Evolutionary conservation across 768 basidiomycete genomes (phyloP).

Genomic region (Phylloporus rhodoxanthus): DNA sequence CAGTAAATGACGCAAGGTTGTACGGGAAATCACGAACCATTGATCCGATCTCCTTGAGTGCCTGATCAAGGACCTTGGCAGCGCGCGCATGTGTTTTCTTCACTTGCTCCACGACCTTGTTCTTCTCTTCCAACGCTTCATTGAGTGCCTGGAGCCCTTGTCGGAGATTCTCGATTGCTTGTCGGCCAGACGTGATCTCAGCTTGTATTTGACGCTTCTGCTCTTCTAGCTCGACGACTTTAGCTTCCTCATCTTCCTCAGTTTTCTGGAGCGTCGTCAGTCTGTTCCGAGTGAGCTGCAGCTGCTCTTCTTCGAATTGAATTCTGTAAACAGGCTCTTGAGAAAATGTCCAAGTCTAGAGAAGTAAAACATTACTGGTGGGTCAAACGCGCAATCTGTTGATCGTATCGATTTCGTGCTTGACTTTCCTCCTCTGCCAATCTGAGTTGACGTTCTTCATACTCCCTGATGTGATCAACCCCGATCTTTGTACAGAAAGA

Average conservation of each 20-base stretch:
- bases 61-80: constrained; percentile 74
- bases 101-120: constrained; percentile 65
- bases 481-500: constrained; percentile 76
- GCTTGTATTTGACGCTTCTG: constrained; percentile 49
- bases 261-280: constrained; percentile 48
- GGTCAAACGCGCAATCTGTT: constrained; percentile 76
- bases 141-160: constrained; percentile 58
- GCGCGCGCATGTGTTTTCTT: constrained; percentile 68
- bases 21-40: constrained; percentile 44
- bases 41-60: constrained; percentile 81
- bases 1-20: constrained; percentile 21
- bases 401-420: constrained; percentile 74
- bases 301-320: constrained; percentile 76
- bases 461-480: constrained; percentile 81
- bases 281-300: constrained; percentile 60
- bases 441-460: constrained; percentile 87
- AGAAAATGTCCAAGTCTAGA: not conserved
- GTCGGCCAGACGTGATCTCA: constrained; percentile 57
- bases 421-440: constrained; percentile 85
- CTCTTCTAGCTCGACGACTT: constrained; percentile 47
- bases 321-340: constrained; percentile 39
- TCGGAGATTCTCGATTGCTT: constrained; percentile 49
- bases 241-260: constrained; percentile 47
- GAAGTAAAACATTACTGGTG: constrained; percentile 60
- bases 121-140: constrained; percentile 66